Evolutionary conservation across 805 yeast genomes (phyloP), one percentile per base, ranked within the genome.

Genomic region (Jamesozyma jinghongensis): DNA sequence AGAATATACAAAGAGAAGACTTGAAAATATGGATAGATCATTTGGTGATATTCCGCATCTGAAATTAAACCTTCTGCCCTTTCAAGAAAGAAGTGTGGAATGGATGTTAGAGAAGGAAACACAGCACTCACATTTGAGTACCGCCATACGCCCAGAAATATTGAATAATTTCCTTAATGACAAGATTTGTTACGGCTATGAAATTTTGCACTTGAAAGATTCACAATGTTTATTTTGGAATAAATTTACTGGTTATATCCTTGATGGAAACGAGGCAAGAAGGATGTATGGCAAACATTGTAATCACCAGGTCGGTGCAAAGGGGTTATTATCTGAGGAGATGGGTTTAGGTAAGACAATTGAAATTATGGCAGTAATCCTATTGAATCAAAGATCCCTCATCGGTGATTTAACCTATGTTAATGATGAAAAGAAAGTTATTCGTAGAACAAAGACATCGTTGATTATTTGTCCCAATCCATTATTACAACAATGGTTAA

Each of bases 341-440:
- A 92, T 92, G 98, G 98, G 98, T 0, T 69, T 92, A 6, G 98
- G 98, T 0, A 92, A 92, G 55, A 90, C 98, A 0, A 78, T 92
- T 3, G 98, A 92, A 57, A 68, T 87, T 12, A 67, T 85, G 2
- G 68, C 94, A 0, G 63, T 90, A 31, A 62, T 82, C 0, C 54
- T 77, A 2, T 53, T 79, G 37, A 81, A 92, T 56, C 77, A 67
- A 26, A 62, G 96, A 13, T 68, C 71, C 0, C 3, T 34, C 11
- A 22, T 32, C 3, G 41, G 41, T 2, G 19, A 10, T 3, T 38
- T 42, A 11, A 37, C 45, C 12, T 52, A 43, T 27, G 20, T 41
- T 3, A 49, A 54, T 1, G 42, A 40, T 17, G 52, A 53, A 14
- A 49, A 44, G 2, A 61, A 62, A 43, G 32, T 33, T 26, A 52